phyloP scores from a whole-genome alignment of 257 asterid species.

The Henckelia pumila region DNA sequence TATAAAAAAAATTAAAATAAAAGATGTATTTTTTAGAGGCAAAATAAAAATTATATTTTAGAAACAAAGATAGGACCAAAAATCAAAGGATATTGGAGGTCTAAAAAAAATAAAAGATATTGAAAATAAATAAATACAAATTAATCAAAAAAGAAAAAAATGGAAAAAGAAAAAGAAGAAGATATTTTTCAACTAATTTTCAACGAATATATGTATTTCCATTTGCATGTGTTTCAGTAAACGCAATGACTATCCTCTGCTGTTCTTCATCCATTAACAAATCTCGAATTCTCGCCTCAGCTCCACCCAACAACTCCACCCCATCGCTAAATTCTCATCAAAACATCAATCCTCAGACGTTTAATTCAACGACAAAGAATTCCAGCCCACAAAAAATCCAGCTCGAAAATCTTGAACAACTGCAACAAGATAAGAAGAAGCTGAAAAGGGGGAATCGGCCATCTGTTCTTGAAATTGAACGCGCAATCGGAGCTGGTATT shows the following conservation, averaged over 20 bases:
- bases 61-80: no score
- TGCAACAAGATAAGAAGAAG: conserved; percentile 22
- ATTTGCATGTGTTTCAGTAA: background rate
- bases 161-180: no score
- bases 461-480: conserved; percentile 64
- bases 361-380: conserved; percentile 22
- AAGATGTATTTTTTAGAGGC: no score
- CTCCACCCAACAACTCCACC: conserved; percentile 36
- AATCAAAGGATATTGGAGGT: no score
- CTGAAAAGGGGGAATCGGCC: conserved; percentile 36
- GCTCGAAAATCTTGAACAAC: conserved; percentile 5
- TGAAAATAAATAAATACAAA: no score
- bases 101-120: no score
- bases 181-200: no score
- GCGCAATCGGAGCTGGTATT: conserved; percentile 77
- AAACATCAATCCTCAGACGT: conserved; percentile 27
- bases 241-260: conserved; percentile 42
- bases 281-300: conserved; percentile 35
- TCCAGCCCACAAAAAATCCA: background rate
- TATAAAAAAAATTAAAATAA: no score
- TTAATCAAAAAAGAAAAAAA: no score
- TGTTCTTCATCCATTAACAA: conserved; percentile 38
- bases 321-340: conserved; percentile 25
- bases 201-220: background rate
- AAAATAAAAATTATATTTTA: no score